Base-by-base conservation (phyloP, 345 rosid species). In the Camelina sativa region DNA sequence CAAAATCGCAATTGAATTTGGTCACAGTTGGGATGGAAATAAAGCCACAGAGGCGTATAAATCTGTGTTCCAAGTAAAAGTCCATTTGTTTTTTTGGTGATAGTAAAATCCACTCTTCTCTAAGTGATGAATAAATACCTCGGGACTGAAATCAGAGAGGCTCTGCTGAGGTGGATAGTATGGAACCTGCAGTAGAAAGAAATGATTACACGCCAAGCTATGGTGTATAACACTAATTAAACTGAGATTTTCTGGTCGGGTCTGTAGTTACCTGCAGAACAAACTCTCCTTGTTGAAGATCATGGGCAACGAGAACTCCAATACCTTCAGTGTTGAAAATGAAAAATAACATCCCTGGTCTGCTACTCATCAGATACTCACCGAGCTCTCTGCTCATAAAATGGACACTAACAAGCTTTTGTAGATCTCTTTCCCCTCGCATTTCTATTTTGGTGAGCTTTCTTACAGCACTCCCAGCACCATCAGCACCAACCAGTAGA, bases 261-360 rank as follows among this genome's bases (percentile, higher is more conserved):
- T 22, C 23, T 16, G 20, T 15, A 59, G 25, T 35, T 44, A 91
- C 98, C 97, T 91, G 98, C 83, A 94, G 82, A 15, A 94, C 83
- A 22, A 94, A 94, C 79, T 94, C 97, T 62, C 98, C 97, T 80
- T 90, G 84, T 71, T 77, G 73, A 69, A 92, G 92, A 84, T 92
- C 97, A 83, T 94, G 97, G 59, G 96, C 99, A 84, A 94, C 97
- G 59, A 92, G 86, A 70, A 89, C 97, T 38, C 99, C 99, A 56
- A 90, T 92, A 44, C 87, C 97, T 78, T 86, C 86, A 11, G 90
- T 85, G 80, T 92, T 94, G 86, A 91, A 92, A 80, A 92, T 81
- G 77, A 92, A 95, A 82, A 90, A 95, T 32, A 95, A 77, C 99
- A 90, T 90, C 67, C 96, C 97, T 59, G 97, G 97, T 78, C 86